A percentile compares a stretch with the other conserved stretches of the same genome.
Evolutionary conservation across 176 grass and related monocot species (phyloP).

Genomic region (Bothriochloa decipiens): DNA sequence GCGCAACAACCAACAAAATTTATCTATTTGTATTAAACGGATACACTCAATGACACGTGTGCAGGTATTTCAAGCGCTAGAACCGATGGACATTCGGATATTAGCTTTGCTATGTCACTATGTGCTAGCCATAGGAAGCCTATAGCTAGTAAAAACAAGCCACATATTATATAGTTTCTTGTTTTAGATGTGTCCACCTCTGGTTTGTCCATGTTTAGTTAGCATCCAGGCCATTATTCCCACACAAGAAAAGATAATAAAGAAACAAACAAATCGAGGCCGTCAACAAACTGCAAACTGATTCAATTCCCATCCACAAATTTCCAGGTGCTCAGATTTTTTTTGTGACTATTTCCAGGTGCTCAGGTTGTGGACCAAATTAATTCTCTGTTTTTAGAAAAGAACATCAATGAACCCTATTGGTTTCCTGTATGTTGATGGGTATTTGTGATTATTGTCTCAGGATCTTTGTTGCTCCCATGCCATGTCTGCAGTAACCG

Average conservation of each 20-base stretch:
- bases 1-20: background rate
- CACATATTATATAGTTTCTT: background rate
- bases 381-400: background rate
- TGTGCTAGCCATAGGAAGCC: background rate
- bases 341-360: slow-evolving; percentile 35
- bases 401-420: slow-evolving; percentile 1
- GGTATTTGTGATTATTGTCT: background rate
- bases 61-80: background rate
- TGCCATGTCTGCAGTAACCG: background rate
- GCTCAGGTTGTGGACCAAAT: slow-evolving; percentile 5
- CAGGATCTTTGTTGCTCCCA: background rate
- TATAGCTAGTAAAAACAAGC: background rate
- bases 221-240: slow-evolving; percentile 11
- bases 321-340: slow-evolving; percentile 28
- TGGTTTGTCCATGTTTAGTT: slow-evolving; percentile 33
- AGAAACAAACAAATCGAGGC: background rate
- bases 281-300: background rate
- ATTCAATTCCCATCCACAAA: background rate
- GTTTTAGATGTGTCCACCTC: slow-evolving; percentile 26
- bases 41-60: slow-evolving; percentile 38
- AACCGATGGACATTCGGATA: slow-evolving; percentile 19
- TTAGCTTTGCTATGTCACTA: slow-evolving; percentile 1
- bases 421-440: background rate
- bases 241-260: background rate
- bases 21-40: background rate